phyloP scores from a whole-genome alignment of 371 early-diverging fungal genomes.

The Apophysomyces elegans region DNA sequence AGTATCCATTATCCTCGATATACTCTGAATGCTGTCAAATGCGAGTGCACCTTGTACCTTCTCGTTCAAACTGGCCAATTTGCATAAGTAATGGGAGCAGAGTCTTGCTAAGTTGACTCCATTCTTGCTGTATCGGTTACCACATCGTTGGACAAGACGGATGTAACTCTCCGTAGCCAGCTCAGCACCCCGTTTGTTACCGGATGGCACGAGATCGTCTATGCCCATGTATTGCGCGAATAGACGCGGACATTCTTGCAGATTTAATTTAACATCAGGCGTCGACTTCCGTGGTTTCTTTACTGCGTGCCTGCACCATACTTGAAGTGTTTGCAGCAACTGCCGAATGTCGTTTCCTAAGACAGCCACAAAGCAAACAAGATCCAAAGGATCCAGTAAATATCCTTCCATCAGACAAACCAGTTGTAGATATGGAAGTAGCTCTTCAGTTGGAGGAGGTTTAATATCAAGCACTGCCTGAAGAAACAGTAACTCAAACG shows the following conservation, averaged over 20 bases:
- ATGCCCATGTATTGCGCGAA: conserved; percentile 17
- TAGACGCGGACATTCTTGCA: background rate
- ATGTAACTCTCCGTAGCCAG: background rate
- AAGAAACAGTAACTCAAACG: conserved; percentile 28
- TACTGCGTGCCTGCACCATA: conserved; percentile 26
- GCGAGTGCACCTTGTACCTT: conserved; percentile 4
- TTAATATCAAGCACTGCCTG: conserved; percentile 26
- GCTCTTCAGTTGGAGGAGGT: conserved; percentile 19
- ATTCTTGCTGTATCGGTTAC: background rate
- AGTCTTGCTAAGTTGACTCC: background rate
- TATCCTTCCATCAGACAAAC: conserved; percentile 36
- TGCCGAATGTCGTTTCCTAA: conserved; percentile 31
- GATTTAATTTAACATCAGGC: background rate
- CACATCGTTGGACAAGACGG: background rate
- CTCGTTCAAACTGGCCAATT: background rate
- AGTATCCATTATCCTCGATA: background rate
- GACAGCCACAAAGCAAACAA: conserved; percentile 26
- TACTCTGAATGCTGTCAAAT: background rate
- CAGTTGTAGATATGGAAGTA: conserved; percentile 37
- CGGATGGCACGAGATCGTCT: conserved; percentile 4
- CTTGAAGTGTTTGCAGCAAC: conserved; percentile 36
- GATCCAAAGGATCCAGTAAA: conserved; percentile 28
- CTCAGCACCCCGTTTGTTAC: conserved; percentile 4
- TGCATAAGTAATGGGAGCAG: background rate
- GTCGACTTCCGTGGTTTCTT: conserved; percentile 1